phyloP scores from a whole-genome alignment of 345 rosid genomes.

The Syzygium aqueum region DNA sequence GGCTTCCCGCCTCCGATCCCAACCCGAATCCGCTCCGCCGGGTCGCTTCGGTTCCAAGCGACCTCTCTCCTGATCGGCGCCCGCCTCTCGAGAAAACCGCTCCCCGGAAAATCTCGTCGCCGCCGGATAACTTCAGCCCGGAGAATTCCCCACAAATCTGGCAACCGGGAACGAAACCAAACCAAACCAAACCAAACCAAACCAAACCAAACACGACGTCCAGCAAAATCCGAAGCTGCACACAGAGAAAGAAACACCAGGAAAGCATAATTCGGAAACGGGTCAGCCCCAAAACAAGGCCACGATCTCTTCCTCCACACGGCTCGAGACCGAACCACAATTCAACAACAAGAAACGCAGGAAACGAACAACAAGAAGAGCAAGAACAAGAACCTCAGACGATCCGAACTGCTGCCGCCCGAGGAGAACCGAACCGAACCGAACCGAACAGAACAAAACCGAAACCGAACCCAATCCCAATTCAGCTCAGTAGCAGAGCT shows the following conservation, averaged over 20 bases:
- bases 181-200: neutral
- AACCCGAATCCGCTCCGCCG: neutral
- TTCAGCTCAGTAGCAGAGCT: neutral
- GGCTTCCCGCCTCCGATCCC: neutral
- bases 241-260: neutral
- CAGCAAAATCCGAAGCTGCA: neutral
- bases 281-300: neutral
- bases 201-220: neutral
- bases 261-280: neutral
- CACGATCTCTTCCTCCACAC: neutral
- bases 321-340: neutral
- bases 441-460: neutral
- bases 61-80: neutral
- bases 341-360: neutral
- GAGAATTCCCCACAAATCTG: neutral
- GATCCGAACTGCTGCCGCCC: neutral
- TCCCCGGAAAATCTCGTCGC: neutral
- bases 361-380: neutral
- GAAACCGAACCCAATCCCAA: neutral
- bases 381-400: neutral
- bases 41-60: neutral
- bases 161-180: neutral
- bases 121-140: slow-evolving; percentile 16
- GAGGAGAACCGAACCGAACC: neutral
- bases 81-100: neutral